These are phyloP conservation scores for Mycosphaerella arachidis DNA, from an alignment of 2,329 filamentous ascomycete genomes.

Conservation along the genomic window DNA sequence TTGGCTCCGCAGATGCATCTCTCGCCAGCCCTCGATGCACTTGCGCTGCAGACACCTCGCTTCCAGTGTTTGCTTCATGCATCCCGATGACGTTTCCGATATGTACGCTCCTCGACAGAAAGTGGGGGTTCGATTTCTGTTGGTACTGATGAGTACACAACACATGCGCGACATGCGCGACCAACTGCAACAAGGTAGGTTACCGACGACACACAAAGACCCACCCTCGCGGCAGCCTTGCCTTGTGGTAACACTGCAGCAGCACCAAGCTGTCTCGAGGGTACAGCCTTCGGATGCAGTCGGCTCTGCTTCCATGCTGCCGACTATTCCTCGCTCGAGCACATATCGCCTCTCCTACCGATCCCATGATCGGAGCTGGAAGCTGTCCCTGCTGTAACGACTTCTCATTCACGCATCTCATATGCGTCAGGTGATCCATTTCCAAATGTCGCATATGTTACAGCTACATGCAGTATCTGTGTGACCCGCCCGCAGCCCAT, in stretches of 20 bases:
- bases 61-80: constrained; percentile 2
- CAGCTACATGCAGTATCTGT: neutral
- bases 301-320: neutral
- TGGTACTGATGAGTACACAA: neutral
- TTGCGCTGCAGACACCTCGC: neutral
- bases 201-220: neutral
- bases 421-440: constrained; percentile 2
- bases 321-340: constrained; percentile 2
- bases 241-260: neutral
- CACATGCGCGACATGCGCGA: constrained; percentile 1
- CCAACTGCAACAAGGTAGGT: neutral
- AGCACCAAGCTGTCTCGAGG: neutral
- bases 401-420: constrained; percentile 5
- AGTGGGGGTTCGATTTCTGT: constrained; percentile 1
- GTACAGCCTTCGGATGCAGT: neutral
- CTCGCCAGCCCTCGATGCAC: neutral
- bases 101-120: neutral
- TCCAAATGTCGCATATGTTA: neutral
- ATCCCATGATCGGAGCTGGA: neutral
- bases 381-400: neutral
- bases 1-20: neutral
- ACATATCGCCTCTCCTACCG: neutral
- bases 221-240: neutral
- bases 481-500: neutral
- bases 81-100: constrained; percentile 1